A percentile compares a stretch with the other conserved stretches of the same genome.
Evolutionary conservation across 2,329 filamentous ascomycete genomes (phyloP).

Genomic region (Parafenestella ontariensis): DNA sequence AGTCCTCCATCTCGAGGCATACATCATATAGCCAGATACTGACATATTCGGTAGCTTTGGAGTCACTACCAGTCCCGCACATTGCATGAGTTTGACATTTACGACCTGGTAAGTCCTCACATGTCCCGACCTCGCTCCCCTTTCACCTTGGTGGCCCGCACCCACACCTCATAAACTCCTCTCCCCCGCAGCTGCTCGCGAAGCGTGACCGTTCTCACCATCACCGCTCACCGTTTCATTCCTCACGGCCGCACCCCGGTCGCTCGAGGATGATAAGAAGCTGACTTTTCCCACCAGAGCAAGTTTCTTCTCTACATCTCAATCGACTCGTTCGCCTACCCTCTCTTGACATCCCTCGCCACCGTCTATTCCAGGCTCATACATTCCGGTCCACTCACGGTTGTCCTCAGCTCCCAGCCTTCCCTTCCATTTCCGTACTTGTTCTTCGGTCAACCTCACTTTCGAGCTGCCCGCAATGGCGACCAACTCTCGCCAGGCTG

Average conservation of each 20-base stretch:
- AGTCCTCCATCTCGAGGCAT: slow-evolving; percentile 17
- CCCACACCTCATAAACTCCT: slow-evolving; percentile 1
- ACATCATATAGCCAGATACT: slow-evolving; percentile 14
- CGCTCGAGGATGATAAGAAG: slow-evolving; percentile 1
- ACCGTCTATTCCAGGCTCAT: slow-evolving; percentile 11
- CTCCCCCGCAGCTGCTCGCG: slow-evolving; percentile 2
- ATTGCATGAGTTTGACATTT: slow-evolving; percentile 52
- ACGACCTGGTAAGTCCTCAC: slow-evolving; percentile 44
- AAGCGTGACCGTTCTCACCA: slow-evolving; percentile 21
- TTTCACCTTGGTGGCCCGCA: slow-evolving; percentile 7
- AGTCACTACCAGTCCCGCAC: slow-evolving; percentile 49
- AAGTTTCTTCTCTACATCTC: slow-evolving; percentile 44
- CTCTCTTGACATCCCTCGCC: slow-evolving; percentile 23
- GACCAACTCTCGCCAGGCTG: slow-evolving; percentile 41
- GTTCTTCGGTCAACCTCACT: slow-evolving; percentile 2
- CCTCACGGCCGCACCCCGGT: neutral
- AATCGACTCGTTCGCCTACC: slow-evolving; percentile 25
- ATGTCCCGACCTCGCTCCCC: slow-evolving; percentile 9
- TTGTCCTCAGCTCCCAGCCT: slow-evolving; percentile 10
- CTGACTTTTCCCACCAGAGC: slow-evolving; percentile 30
- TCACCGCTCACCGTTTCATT: slow-evolving; percentile 16
- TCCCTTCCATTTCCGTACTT: neutral
- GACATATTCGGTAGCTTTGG: slow-evolving; percentile 45
- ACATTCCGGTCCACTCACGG: slow-evolving; percentile 9
- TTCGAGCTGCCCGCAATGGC: slow-evolving; percentile 28